A percentile compares a stretch with the other conserved stretches of the same genome.
These are phyloP conservation scores for Brettanomyces sp. DNA, from an alignment of 805 yeast genomes.

Conservation along the genomic window DNA sequence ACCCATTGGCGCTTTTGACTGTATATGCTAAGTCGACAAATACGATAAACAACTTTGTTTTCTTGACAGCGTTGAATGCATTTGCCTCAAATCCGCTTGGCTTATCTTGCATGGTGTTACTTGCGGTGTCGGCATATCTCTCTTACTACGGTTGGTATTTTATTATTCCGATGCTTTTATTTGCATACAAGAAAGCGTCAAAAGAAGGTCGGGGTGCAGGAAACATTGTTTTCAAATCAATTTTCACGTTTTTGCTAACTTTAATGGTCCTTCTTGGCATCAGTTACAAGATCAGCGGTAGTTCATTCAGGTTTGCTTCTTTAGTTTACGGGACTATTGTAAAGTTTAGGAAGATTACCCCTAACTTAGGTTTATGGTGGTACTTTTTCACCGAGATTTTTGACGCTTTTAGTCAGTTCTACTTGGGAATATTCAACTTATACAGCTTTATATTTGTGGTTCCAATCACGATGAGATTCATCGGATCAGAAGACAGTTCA, in stretches of 20 bases:
- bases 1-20: slow-evolving; percentile 70
- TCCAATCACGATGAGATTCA: slow-evolving; percentile 68
- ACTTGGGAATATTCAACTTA: slow-evolving; percentile 73
- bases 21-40: slow-evolving; percentile 61
- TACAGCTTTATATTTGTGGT: slow-evolving; percentile 56
- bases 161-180: slow-evolving; percentile 44
- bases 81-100: slow-evolving; percentile 22
- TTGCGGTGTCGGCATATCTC: slow-evolving; percentile 59
- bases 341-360: slow-evolving; percentile 61
- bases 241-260: slow-evolving; percentile 20
- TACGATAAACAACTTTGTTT: slow-evolving; percentile 46
- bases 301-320: slow-evolving; percentile 36
- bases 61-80: slow-evolving; percentile 25
- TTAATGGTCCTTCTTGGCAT: slow-evolving; percentile 22
- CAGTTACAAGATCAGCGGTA: slow-evolving; percentile 31
- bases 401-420: slow-evolving; percentile 77
- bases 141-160: slow-evolving; percentile 55
- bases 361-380: slow-evolving; percentile 98
- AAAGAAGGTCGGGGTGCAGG: not conserved
- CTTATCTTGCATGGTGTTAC: slow-evolving; percentile 35
- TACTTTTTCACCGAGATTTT: slow-evolving; percentile 94
- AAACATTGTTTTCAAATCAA: slow-evolving; percentile 14
- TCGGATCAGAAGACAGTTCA: slow-evolving; percentile 5
- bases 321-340: slow-evolving; percentile 51
- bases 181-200: slow-evolving; percentile 6